These are phyloP conservation scores for Tolypocladium cylindrosporum DNA, from an alignment of 2,329 filamentous ascomycete genomes.

Conservation along the genomic window DNA sequence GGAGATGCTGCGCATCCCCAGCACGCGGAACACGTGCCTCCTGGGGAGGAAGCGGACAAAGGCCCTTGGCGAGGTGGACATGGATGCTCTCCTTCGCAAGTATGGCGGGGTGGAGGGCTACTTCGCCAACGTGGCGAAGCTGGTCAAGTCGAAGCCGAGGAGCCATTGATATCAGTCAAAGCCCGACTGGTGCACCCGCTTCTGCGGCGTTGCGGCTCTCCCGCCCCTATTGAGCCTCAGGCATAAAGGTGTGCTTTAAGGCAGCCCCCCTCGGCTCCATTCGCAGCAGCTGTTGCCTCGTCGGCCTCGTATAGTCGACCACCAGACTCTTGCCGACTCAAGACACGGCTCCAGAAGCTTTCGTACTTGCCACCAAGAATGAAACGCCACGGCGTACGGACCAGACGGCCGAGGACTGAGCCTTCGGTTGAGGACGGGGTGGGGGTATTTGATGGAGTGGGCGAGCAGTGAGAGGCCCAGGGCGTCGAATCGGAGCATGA, in stretches of 20 bases:
- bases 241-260: no score
- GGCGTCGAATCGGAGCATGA: neutral
- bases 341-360: no score
- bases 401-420: no score
- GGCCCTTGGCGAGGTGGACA: constrained; percentile 21
- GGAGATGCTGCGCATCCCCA: constrained; percentile 84
- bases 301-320: no score
- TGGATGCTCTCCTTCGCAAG: constrained; percentile 33
- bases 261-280: no score
- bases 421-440: no score
- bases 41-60: constrained; percentile 49
- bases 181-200: neutral
- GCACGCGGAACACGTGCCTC: constrained; percentile 77
- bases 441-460: no score
- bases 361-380: no score
- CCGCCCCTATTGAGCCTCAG: no score
- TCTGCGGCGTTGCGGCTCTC: neutral
- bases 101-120: constrained; percentile 50
- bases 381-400: no score
- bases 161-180: constrained; percentile 22
- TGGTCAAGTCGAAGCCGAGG: constrained; percentile 41
- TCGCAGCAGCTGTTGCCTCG: neutral
- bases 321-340: no score
- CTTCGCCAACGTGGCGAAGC: constrained; percentile 46
- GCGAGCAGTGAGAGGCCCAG: no score